Base-by-base conservation (phyloP, 148 eudicot genomes). In the Polygonum maritimum region DNA sequence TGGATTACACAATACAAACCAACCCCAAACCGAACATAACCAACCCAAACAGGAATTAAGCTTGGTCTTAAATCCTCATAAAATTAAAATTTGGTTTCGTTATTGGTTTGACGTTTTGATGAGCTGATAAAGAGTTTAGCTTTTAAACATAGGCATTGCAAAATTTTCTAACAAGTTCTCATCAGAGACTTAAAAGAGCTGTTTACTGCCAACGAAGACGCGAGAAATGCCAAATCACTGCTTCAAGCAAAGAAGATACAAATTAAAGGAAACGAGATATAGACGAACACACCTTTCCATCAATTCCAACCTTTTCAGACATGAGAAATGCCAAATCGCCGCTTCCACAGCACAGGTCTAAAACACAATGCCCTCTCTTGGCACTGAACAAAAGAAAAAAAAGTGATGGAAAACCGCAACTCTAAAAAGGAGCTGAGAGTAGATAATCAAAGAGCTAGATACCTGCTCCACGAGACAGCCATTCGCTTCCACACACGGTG, bases 261-360 rank as follows among this genome's bases (percentile, higher is more conserved):
- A 3, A 40, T 40, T 40, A 40, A 40, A 0, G 38, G 19, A 67
- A 11, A 67, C 10, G 71, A 41, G 45, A 69, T 16, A 69, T 69
- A 69, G 48, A 70, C 74, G 44, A 72, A 57, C 65, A 57, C 65
- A 95, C 98, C 97, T 92, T 86, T 75, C 98, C 98, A 77, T 81
- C 82, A 36, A 71, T n/a, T 78, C 96, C 97, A 77, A 92, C 97
- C 84, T 89, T 92, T 73, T 92, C 90, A 48, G 97, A 92, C 78
- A 92, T 71, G 36, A 95, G 87, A 83, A 95, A 92, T 22, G 98
- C 90, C 88, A 95, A 79, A 87, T 95, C 98, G 45, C 98, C 98
- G 78, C 98, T 95, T 74, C 98, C 98, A 79, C 98, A 95, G 78
- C 98, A 95, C 77, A 95, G 80, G 76, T 95, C 98, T 84, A 95